Conservation (phyloP, 2,329 filamentous ascomycete species). For the Arthrinium phaeospermum region DNA sequence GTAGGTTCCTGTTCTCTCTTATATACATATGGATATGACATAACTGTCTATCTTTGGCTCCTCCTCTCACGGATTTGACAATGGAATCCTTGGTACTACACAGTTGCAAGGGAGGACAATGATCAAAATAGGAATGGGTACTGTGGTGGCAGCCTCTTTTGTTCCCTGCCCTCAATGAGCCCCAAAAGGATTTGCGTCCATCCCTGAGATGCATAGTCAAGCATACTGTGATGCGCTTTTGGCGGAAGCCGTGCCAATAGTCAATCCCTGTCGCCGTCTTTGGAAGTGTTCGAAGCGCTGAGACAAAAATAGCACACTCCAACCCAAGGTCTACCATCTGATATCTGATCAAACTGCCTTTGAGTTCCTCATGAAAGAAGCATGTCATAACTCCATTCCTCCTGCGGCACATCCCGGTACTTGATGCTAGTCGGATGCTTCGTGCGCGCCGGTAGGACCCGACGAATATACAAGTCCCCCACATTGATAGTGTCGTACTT, state of each 20-base stretch:
- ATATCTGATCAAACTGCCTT: not conserved
- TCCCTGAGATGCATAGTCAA: not conserved
- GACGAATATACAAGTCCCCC: conserved; percentile 40
- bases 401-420: conserved; percentile 41
- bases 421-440: conserved; percentile 45
- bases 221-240: not conserved
- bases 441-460: conserved; percentile 40
- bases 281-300: too few species aligned
- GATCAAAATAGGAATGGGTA: not conserved
- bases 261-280: not conserved
- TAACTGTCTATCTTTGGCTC: not conserved
- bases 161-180: not conserved
- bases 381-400: conserved; percentile 39
- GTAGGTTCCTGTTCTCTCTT: not conserved
- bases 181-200: not conserved
- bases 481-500: conserved; percentile 37
- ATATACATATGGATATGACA: not conserved
- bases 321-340: too few species aligned
- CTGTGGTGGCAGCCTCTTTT: not conserved
- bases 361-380: conserved; percentile 26
- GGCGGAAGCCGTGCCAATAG: not conserved
- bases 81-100: not conserved
- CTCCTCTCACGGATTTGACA: not conserved
- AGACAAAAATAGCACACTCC: too few species aligned
- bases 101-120: not conserved